phyloP scores from a whole-genome alignment of 805 yeast genomes.

The Saturnispora kantuleensis region DNA sequence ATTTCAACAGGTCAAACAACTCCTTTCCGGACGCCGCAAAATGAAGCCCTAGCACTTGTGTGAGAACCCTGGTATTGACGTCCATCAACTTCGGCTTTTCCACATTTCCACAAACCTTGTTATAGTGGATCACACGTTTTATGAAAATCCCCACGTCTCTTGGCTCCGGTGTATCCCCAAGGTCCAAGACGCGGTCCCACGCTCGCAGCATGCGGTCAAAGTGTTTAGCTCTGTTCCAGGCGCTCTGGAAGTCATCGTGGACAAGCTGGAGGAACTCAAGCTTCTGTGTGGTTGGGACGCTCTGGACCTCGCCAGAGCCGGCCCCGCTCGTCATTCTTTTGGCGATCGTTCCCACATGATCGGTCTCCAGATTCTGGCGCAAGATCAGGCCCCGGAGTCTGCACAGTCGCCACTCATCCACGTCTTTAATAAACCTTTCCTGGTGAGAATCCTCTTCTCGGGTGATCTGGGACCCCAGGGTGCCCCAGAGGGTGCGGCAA shows the following conservation, averaged over 20 bases:
- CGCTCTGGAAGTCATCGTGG: constrained; percentile 5
- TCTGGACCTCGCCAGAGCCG: no score
- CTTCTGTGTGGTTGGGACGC: no score
- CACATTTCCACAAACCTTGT: background rate
- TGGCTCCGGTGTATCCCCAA: background rate
- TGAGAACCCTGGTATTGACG: constrained; percentile 2
- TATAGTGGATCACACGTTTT: constrained; percentile 7
- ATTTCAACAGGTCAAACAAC: constrained; percentile 9
- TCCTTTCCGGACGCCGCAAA: constrained; percentile 10
- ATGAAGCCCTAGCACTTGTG: constrained; percentile 3
- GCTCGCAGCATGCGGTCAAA: constrained; percentile 4
- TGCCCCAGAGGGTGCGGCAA: background rate
- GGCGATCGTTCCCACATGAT: no score
- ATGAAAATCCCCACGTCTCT: constrained; percentile 9
- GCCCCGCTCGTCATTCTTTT: no score
- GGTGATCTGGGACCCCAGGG: constrained; percentile 5
- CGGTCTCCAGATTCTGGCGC: background rate
- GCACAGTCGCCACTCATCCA: background rate
- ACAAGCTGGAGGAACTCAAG: constrained; percentile 9
- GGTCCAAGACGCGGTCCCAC: constrained; percentile 1
- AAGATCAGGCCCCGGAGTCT: background rate
- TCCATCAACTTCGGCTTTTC: constrained; percentile 3
- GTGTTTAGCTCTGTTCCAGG: constrained; percentile 4
- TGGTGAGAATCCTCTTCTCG: constrained; percentile 9
- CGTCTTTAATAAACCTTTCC: background rate